Percentiles rank a stretch among this genome's conserved stretches.
Evolutionary conservation across 1,139 yeast species (phyloP).

Genomic region (Yamadazyma conglobata): DNA sequence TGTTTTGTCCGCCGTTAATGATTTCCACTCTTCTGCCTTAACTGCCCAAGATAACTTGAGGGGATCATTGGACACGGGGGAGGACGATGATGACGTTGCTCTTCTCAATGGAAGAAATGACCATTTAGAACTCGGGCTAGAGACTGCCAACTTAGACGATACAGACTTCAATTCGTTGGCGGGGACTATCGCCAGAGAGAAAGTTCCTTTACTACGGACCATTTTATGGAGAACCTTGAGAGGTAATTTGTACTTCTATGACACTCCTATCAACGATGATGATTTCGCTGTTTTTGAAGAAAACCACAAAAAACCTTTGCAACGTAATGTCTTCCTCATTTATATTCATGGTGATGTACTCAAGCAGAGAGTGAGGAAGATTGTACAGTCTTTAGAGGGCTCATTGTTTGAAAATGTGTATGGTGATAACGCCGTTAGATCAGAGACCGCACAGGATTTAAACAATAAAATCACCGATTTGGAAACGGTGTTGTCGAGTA

Average conservation of each 20-base stretch:
- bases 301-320: conserved; percentile 55
- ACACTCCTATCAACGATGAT: conserved; percentile 40
- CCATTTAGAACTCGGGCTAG: conserved; percentile 27
- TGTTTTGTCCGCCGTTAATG: conserved; percentile 29
- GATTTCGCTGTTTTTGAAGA: conserved; percentile 25
- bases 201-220: conserved; percentile 45
- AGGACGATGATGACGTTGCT: conserved; percentile 29
- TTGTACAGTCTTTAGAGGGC: conserved; percentile 85
- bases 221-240: conserved; percentile 55
- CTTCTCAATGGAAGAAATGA: conserved; percentile 26
- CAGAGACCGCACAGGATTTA: conserved; percentile 57
- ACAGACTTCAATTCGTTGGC: conserved; percentile 48
- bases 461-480: conserved; percentile 49
- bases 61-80: conserved; percentile 10
- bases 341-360: conserved; percentile 85
- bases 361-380: conserved; percentile 62
- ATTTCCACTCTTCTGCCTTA: conserved; percentile 22
- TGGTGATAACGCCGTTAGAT: conserved; percentile 49
- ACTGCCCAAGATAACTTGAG: conserved; percentile 10
- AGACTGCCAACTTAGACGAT: conserved; percentile 40
- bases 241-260: conserved; percentile 52
- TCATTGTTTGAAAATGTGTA: conserved; percentile 61
- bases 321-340: conserved; percentile 77
- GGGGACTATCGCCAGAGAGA: conserved; percentile 46
- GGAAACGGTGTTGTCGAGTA: conserved; percentile 59